Evolutionary conservation across 2,329 filamentous ascomycete species (phyloP), one percentile per base, ranked within the genome.

Genomic region (Mycogone perniciosa): DNA sequence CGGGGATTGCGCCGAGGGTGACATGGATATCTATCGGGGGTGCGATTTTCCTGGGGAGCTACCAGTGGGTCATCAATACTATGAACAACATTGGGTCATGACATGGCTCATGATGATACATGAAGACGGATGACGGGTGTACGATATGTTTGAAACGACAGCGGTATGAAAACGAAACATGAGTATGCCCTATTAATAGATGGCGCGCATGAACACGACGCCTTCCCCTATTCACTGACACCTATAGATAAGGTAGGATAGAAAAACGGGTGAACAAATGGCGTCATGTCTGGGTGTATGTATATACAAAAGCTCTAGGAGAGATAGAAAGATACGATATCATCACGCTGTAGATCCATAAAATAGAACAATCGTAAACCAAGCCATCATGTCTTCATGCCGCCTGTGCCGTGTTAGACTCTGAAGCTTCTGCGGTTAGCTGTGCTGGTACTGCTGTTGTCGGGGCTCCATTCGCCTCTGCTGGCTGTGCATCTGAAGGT

Each of bases 1-100:
- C 84, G 2, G 88, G 86, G 1, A 77, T 85, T 42, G 90, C 86
- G 11, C 93, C 93, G 2, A 77, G 93, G 48, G 85, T 96, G 7
- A 85, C 89, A 55, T 97, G 93, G 91, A 99, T 99, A 65, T 93
- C 89, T 59, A 86, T 89, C 51, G 93, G 93, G 3, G 93, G 93
- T 1, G 89, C 92, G 8, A 89, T 99, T 33, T 99, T 99, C 72
- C 68, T 97, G 63, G 93, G 92, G 1, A 92, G 87, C 61, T 96
- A 96, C 68, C 89, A 96, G 68, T 93, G 85, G 82, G 86, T 84
- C 26, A 86, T 85, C 60, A 96, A 96, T 71, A 73, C 82, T 31
- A 67, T 95, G 59, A 77, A 54, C 11, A 54, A 43, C 40, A 44
- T 43, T 33, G 42, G 9, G 42, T 43, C 46, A 46, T 44, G 31